Percentiles rank a stretch among this genome's conserved stretches.
Conservation (phyloP, 176 grass and related monocot species). For the Phragmites australis region DNA sequence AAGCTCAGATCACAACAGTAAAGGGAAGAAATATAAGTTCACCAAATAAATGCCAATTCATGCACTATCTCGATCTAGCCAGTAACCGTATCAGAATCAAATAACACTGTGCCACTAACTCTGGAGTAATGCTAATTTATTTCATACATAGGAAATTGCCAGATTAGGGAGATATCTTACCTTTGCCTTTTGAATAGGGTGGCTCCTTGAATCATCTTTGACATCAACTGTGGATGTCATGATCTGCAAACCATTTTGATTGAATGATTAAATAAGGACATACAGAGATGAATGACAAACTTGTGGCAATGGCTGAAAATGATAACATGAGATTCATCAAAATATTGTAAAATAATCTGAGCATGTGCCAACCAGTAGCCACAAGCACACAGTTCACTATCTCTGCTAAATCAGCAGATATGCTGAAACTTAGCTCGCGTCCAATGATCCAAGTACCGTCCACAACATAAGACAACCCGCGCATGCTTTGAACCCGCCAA, state of each 20-base stretch:
- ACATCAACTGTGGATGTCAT: constrained; percentile 92
- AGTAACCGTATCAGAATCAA: neutral
- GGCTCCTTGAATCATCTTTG: constrained; percentile 72
- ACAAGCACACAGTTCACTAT: neutral
- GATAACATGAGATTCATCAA: constrained; percentile 6
- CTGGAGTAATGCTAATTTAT: neutral
- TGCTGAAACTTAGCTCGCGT: neutral
- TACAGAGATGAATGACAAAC: neutral
- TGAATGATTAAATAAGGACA: constrained; percentile 3
- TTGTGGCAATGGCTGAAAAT: constrained; percentile 77
- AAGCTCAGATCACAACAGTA: too few relatives aligned
- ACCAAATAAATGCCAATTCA: too few relatives aligned
- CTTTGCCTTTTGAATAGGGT: constrained; percentile 90
- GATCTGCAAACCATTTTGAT: constrained; percentile 51
- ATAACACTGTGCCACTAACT: neutral
- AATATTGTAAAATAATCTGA: constrained; percentile 35
- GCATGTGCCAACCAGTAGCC: constrained; percentile 18
- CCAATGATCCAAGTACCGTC: constrained; percentile 9
- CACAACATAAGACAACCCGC: neutral
- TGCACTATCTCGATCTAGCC: constrained; percentile 78
- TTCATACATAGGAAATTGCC: too few relatives aligned
- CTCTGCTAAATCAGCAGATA: neutral
- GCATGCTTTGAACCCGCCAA: neutral
- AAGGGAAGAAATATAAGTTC: too few relatives aligned
- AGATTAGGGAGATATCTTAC: constrained; percentile 32